These are phyloP conservation scores for Aspergillus campestris DNA, from an alignment of 495 filamentous ascomycete genomes.

Conservation along the genomic window DNA sequence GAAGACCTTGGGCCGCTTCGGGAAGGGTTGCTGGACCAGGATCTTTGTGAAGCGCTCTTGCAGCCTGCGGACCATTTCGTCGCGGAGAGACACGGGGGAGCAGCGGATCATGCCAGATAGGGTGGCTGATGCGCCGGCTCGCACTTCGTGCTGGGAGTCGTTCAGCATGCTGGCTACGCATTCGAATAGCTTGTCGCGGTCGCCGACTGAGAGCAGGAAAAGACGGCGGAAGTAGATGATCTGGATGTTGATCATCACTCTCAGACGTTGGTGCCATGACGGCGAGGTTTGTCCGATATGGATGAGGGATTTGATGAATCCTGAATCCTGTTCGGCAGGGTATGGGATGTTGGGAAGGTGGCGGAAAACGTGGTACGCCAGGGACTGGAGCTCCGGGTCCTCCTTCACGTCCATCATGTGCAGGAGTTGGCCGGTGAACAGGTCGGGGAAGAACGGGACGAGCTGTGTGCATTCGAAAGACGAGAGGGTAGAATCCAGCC, in stretches of 20 bases:
- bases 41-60: slow-evolving; percentile 72
- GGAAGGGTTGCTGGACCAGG: slow-evolving; percentile 73
- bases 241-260: slow-evolving; percentile 98
- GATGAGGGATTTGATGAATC: slow-evolving; percentile 79
- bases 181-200: slow-evolving; percentile 75
- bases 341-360: slow-evolving; percentile 96
- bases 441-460: slow-evolving; percentile 79
- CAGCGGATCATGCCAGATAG: slow-evolving; percentile 97
- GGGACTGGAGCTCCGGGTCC: slow-evolving; percentile 87
- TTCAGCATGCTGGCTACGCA: slow-evolving; percentile 91
- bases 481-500: slow-evolving; percentile 86
- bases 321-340: slow-evolving; percentile 70
- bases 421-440: slow-evolving; percentile 82
- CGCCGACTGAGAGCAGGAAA: slow-evolving; percentile 72
- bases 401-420: slow-evolving; percentile 99
- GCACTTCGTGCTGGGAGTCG: slow-evolving; percentile 88
- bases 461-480: slow-evolving; percentile 90
- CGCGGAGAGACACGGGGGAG: slow-evolving; percentile 75
- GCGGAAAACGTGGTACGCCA: slow-evolving; percentile 95
- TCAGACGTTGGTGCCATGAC: slow-evolving; percentile 94
- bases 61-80: slow-evolving; percentile 63
- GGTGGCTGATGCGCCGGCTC: slow-evolving; percentile 83
- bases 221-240: slow-evolving; percentile 97
- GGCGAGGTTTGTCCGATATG: slow-evolving; percentile 76
- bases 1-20: slow-evolving; percentile 53